Base-by-base conservation (phyloP, 495 filamentous ascomycete species). In the Tuber umbilicatum region DNA sequence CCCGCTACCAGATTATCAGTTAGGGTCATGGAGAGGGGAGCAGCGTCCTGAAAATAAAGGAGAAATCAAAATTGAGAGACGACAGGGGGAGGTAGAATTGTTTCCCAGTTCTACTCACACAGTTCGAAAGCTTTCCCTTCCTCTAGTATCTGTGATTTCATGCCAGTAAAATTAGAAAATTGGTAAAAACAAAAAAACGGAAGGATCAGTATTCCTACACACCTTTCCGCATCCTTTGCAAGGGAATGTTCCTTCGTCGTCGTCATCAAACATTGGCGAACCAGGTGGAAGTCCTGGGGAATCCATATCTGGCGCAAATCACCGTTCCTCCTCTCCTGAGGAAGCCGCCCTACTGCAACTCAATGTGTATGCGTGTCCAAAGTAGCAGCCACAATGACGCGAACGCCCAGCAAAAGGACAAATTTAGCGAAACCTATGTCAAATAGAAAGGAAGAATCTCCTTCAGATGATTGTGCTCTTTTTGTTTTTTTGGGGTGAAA, bases 211-310 rank as follows among this genome's bases (percentile, higher is more conserved):
- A 75, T 45, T 68, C 19, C 35, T 68, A 76, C 86, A 77, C 88
- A 97, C 94, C 88, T 97, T 93, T 84, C 94, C 94, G 86, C 95
- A 99, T 64, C 94, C 95, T 88, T 97, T 97, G 87, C 95, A 99
- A 60, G 94, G 93, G 82, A 91, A 97, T 41, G 55, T 64, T 64
- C 89, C 87, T 73, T 91, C 86, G 84, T 99, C 95, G 73, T 97
- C 94, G 75, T 91, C 89, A 74, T 97, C 94, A 17, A 75, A 74
- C 87, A 94, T 89, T 68, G 91, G 90, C 83, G 89, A 91, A 75
- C 96, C 94, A 74, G 93, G 87, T 82, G 91, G 92, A 73, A 88
- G 89, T 60, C 88, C 87, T 70, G 87, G 85, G 70, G 87, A 87
- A 45, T 90, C 88, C 88, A 89, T 88, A 75, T 31, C 72, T 73